Conservation (phyloP, 2,329 filamentous ascomycete genomes). For the Periconia digitata region DNA sequence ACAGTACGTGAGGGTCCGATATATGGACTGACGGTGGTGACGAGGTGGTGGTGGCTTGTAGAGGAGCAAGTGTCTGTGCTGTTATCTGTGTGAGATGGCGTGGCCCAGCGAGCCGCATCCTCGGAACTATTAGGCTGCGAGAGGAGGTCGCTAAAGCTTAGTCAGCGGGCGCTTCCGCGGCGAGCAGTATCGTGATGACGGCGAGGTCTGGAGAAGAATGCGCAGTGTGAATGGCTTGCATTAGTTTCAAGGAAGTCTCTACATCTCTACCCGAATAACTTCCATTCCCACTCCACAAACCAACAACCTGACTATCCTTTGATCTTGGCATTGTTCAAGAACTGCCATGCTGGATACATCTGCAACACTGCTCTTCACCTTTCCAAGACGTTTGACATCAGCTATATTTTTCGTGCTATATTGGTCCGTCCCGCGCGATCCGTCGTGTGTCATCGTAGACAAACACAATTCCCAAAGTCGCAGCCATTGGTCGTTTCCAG, state of each 20-base stretch:
- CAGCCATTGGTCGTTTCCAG: constrained; percentile 52
- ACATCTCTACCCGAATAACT: constrained; percentile 19
- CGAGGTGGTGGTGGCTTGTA: not conserved
- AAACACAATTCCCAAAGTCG: constrained; percentile 48
- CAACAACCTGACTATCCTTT: constrained; percentile 18
- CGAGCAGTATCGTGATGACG: too few species aligned
- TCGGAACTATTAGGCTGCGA: too few species aligned
- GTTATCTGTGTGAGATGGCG: not conserved
- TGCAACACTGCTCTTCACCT: constrained; percentile 53
- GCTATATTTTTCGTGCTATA: too few species aligned
- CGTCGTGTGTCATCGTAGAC: not conserved
- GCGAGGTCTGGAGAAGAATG: too few species aligned
- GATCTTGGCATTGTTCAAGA: constrained; percentile 17
- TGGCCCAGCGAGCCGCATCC: not conserved
- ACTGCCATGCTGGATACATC: constrained; percentile 57
- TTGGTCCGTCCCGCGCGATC: too few species aligned
- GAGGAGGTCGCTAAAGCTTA: not conserved
- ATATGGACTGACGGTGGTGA: not conserved
- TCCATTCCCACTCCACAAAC: constrained; percentile 42
- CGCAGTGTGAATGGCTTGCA: too few species aligned
- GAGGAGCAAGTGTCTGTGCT: not conserved
- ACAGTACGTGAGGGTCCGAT: not conserved
- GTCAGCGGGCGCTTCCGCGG: not conserved
- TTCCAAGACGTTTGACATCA: constrained; percentile 31
- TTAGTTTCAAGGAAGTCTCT: too few species aligned